Evolutionary conservation across 441 rosid genomes (phyloP).

Genomic region (Arabidopsis lyrata): DNA sequence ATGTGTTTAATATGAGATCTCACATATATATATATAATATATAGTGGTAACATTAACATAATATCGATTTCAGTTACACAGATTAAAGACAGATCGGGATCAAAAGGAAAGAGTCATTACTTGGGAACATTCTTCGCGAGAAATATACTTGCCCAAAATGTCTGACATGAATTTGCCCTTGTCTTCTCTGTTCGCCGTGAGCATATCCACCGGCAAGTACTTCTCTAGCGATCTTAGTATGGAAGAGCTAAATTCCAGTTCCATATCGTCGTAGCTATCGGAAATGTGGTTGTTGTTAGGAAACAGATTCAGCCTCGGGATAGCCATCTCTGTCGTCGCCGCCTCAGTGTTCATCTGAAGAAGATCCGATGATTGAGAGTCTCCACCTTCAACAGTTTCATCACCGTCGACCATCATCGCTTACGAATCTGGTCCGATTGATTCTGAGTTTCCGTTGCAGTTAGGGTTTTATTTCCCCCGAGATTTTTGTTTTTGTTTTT

Average conservation of each 20-base stretch:
- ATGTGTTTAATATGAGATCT: no score
- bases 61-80: no score
- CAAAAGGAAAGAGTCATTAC: slow-evolving; percentile 39
- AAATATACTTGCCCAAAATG: background rate
- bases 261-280: slow-evolving; percentile 71
- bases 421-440: background rate
- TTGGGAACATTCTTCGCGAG: slow-evolving; percentile 61
- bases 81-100: no score
- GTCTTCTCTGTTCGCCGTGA: slow-evolving; percentile 49
- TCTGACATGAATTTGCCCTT: slow-evolving; percentile 78
- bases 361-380: slow-evolving; percentile 8
- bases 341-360: background rate
- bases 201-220: slow-evolving; percentile 70
- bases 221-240: slow-evolving; percentile 55
- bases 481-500: background rate
- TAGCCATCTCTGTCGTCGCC: background rate
- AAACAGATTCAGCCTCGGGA: background rate
- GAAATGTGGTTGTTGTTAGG: slow-evolving; percentile 75
- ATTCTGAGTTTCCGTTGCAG: slow-evolving; percentile 44
- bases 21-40: no score
- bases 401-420: slow-evolving; percentile 35
- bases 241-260: slow-evolving; percentile 20
- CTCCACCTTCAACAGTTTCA: slow-evolving; percentile 35
- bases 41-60: no score
- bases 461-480: slow-evolving; percentile 34